These are phyloP conservation scores for Panicum miliaceum DNA, from an alignment of 176 grass and related monocot genomes.

Conservation along the genomic window DNA sequence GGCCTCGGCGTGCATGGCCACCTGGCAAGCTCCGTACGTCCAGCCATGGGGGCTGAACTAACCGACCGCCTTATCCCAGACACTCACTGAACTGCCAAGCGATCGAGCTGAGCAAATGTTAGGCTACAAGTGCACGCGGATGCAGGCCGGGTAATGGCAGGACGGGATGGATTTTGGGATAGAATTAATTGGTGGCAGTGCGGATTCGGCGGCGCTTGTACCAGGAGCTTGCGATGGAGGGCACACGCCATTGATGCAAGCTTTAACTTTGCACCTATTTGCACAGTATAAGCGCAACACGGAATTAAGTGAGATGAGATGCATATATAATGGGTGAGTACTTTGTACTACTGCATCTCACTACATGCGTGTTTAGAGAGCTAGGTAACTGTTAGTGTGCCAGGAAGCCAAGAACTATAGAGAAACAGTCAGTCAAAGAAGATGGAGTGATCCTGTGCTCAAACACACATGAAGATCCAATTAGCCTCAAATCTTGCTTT, in stretches of 20 bases:
- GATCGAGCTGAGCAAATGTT: neutral
- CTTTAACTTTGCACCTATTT: constrained; percentile 53
- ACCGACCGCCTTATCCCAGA: neutral
- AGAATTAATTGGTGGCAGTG: constrained; percentile 9
- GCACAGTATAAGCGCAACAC: constrained; percentile 45
- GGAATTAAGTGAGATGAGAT: constrained; percentile 33
- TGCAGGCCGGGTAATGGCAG: neutral
- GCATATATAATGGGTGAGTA: neutral
- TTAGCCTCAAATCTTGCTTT: constrained; percentile 25
- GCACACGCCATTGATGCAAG: constrained; percentile 45
- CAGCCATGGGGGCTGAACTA: constrained; percentile 5
- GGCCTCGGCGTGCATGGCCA: constrained; percentile 10
- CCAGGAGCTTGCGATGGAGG: constrained; percentile 20
- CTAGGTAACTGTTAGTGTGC: neutral
- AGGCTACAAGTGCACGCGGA: constrained; percentile 9
- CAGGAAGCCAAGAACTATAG: constrained; percentile 18
- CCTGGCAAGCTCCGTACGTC: constrained; percentile 1
- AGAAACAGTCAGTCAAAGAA: constrained; percentile 16
- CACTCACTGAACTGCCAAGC: neutral
- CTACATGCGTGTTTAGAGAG: neutral
- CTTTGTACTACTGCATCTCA: constrained; percentile 28
- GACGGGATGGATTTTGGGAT: neutral
- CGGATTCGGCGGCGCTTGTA: neutral
- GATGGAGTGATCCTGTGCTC: constrained; percentile 16
- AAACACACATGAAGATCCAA: constrained; percentile 32